Evolutionary conservation across 192 early-diverging fungal species (phyloP), one percentile per base, ranked within the genome.

Genomic region (Backusella macrospora): DNA sequence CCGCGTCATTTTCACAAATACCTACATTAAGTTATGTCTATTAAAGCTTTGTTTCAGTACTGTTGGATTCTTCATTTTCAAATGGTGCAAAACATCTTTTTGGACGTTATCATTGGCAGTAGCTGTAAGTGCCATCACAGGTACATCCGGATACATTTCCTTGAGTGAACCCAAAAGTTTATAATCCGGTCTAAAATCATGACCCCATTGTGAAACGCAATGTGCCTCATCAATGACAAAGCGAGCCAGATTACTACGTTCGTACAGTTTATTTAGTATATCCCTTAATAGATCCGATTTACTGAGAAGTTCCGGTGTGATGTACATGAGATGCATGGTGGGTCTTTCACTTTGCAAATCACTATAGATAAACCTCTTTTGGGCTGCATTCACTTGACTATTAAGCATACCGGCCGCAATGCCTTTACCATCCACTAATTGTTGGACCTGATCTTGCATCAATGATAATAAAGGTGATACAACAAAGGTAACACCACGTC

Each of bases 211-310:
- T 62, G 92, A 94, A 16, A 97, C 83, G 77, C 98, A 99, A 75
- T 99, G 98, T 2, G 96, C 96, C 82, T 99, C 98, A 72, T 99
- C 98, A 47, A 99, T 87, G 1, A 97, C 96, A 83, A 99, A 95
- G 64, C 95, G 84, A 0, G 97, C 92, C 14, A 97, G 76, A 29
- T 84, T 76, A 18, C 85, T 79, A n/a, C 89, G 84, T 3, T 62
- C 38, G 64, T 96, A 75, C 14, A 98, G 78, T 6, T 47, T 68
- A 15, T 85, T 76, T 23, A 96, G 71, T 0, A 85, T 78, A 7
- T 81, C 79, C 48, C 84, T 83, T 18, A 93, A 86, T 73, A 89
- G 82, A 4, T 65, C 59, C 70, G 89, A 92, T 72, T 87, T 90
- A 63, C 80, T 85, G 26, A 98, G 76, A 88, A 94, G 90, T 72